A percentile compares a stretch with the other conserved stretches of the same genome.
Conservation (phyloP, 23 red algal genomes). For the Gracilariopsis chorda region DNA sequence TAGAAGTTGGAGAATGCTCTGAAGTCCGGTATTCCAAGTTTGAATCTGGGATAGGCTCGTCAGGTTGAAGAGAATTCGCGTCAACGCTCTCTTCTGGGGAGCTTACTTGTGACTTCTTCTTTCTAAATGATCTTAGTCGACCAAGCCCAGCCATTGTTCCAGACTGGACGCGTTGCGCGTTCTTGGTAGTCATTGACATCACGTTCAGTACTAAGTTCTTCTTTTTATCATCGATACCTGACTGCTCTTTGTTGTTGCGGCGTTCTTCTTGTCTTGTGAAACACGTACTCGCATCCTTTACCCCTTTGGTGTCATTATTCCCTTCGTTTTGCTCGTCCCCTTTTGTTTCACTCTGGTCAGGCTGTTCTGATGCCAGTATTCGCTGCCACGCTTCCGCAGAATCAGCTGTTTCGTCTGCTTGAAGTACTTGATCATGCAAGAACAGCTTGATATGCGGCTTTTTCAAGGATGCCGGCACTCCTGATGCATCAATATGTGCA, state of each 20-base stretch:
- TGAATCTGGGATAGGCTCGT: too few species aligned
- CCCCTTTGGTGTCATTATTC: background rate
- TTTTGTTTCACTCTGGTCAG: background rate
- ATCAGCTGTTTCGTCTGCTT: slow-evolving; percentile 7
- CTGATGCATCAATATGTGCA: background rate
- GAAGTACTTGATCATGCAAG: slow-evolving; percentile 3
- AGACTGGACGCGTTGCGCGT: too few species aligned
- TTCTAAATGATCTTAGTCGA: background rate
- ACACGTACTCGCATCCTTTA: too few species aligned
- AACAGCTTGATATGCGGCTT: background rate
- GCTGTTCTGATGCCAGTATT: background rate
- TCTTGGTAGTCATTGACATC: too few species aligned
- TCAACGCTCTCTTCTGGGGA: background rate
- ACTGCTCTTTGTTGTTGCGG: too few species aligned
- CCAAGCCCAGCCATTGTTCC: background rate
- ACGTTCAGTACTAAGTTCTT: too few species aligned
- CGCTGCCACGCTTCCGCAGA: slow-evolving; percentile 2
- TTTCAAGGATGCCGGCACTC: background rate
- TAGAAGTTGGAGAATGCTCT: too few species aligned
- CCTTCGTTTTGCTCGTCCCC: background rate
- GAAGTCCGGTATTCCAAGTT: too few species aligned
- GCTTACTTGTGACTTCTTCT: background rate
- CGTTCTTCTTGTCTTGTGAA: too few species aligned
- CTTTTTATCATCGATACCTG: too few species aligned
- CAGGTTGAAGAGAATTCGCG: background rate